Base-by-base conservation (phyloP, 768 basidiomycete genomes). In the Neoboletus brunneissimus region DNA sequence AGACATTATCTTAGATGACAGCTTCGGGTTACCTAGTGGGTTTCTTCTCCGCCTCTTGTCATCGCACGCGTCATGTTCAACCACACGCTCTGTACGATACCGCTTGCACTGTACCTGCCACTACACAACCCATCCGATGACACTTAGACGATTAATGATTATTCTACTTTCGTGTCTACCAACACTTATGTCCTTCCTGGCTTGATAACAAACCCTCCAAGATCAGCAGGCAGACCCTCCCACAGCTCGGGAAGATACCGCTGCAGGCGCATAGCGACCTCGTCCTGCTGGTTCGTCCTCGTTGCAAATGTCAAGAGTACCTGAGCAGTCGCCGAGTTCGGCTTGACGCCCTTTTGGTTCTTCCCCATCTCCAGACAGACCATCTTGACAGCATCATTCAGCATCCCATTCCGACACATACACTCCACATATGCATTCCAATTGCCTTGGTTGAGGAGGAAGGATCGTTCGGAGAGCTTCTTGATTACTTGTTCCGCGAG, bases 361-460 rank as follows among this genome's bases (percentile, higher is more conserved):
- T 77, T 74, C 22, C 76, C 77, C 86, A 94, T 91, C 59, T 86
- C 82, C 55, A 80, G 50, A 56, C 87, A 86, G 20, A 87, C 77
- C 18, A 83, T 75, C 65, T 80, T 79, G 42, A 84, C 67, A 1
- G 91, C 94, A 23, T 89, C 87, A 22, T 85, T 80, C 32, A 91
- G 62, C 63, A 77, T 76, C 10, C 83, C 81, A 46, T 84, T 67
- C 23, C 93, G 81, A 64, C 90, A 91, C n/a, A 96, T 79, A 66
- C 88, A 91, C 71, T 97, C 94, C 20, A 97, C 69, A 77, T 86
- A 91, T 0, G 84, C 79, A 55, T 89, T 85, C 90, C 92, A 94
- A 64, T 89, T 88, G 50, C 83, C 81, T 57, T 76, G 63, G 65
- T 87, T 86, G 52, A 89, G 74, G 37, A 58, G 64, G 67, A 80